Conservation (phyloP, 192 early-diverging fungal species). For the Phycomyces nitens region DNA sequence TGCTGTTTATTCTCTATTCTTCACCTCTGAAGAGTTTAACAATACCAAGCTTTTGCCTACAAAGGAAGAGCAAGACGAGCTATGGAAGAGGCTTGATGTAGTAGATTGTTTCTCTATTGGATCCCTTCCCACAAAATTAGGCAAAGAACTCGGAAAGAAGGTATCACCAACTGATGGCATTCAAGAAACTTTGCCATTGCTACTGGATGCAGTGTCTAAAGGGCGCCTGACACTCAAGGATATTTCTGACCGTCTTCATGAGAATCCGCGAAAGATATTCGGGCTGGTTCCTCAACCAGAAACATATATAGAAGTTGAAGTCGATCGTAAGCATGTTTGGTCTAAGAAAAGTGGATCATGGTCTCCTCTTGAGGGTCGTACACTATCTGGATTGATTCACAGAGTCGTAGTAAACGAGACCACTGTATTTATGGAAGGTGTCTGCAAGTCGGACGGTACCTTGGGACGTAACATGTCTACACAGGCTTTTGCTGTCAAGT, state of each 20-base stretch:
- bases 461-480: conserved; percentile 48
- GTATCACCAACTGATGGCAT: conserved; percentile 49
- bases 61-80: conserved; percentile 59
- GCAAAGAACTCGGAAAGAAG: conserved; percentile 47
- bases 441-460: conserved; percentile 36
- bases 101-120: conserved; percentile 95
- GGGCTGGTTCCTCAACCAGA: conserved; percentile 88
- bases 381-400: conserved; percentile 69
- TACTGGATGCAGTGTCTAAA: conserved; percentile 80
- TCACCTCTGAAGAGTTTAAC: conserved; percentile 47
- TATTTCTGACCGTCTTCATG: conserved; percentile 69
- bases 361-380: conserved; percentile 61
- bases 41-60: conserved; percentile 44
- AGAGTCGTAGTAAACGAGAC: conserved; percentile 87
- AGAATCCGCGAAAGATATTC: conserved; percentile 89
- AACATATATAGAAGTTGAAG: conserved; percentile 92
- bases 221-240: conserved; percentile 77
- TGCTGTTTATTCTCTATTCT: conserved; percentile 82
- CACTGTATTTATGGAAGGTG: conserved; percentile 86
- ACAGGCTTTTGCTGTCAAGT: conserved; percentile 33
- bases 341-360: conserved; percentile 40
- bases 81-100: conserved; percentile 76
- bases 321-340: conserved; percentile 66
- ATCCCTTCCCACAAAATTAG: conserved; percentile 59
- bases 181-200: conserved; percentile 67